A percentile compares a stretch with the other conserved stretches of the same genome.
Conservation (phyloP, 2,329 filamentous ascomycete species). For the Ceratocystis colombiana region DNA sequence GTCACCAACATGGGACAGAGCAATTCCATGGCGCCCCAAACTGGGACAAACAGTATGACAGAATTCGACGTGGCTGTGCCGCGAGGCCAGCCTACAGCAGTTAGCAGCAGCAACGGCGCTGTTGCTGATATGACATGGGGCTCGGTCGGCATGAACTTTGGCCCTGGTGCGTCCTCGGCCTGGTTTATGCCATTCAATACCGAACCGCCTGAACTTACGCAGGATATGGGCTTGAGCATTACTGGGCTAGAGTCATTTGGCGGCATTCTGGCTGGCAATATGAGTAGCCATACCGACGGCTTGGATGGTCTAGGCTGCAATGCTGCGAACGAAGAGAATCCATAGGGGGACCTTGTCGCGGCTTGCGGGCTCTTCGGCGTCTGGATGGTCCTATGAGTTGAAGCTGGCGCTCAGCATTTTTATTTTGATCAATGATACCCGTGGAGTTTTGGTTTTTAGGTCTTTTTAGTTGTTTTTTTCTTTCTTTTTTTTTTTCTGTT, state of each 20-base stretch:
- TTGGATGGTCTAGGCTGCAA: slow-evolving; percentile 29
- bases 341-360: background rate
- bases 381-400: no score
- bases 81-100: background rate
- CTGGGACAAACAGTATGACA: slow-evolving; percentile 2
- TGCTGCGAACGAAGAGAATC: background rate
- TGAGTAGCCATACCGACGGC: slow-evolving; percentile 32
- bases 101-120: background rate
- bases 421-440: slow-evolving; percentile 15
- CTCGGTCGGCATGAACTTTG: slow-evolving; percentile 24
- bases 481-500: background rate
- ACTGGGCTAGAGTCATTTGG: slow-evolving; percentile 41
- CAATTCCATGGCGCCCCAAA: background rate
- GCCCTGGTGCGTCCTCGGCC: slow-evolving; percentile 49
- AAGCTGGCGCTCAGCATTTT: background rate
- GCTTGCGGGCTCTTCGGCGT: background rate
- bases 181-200: slow-evolving; percentile 95
- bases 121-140: background rate
- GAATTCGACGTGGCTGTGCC: background rate
- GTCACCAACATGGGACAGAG: background rate
- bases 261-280: slow-evolving; percentile 39
- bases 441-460: background rate
- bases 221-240: slow-evolving; percentile 36
- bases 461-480: background rate
- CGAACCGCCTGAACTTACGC: slow-evolving; percentile 57